Base-by-base conservation (phyloP, 371 early-diverging fungal species). In the Mortierella sp. region DNA sequence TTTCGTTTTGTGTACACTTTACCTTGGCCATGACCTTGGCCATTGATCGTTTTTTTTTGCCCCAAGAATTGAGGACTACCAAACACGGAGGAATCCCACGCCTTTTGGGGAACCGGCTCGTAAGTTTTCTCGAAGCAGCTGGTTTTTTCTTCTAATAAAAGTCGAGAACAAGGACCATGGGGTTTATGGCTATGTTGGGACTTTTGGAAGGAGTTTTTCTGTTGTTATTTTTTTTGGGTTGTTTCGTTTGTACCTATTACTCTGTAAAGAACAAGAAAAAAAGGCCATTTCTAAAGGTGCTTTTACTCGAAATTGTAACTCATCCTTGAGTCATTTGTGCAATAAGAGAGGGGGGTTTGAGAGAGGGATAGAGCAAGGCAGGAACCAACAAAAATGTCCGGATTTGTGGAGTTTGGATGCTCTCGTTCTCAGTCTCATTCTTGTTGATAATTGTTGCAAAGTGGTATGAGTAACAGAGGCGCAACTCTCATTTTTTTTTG, bases 1-100 rank as follows among this genome's bases (percentile, higher is more conserved):
- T 68, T 65, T 42, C 34, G 24, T 68, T 34, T 8, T 60, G 58
- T 26, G 26, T 57, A 0, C 34, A 16, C 19, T 31, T 63, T 26
- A 5, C 26, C n/a, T 57, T 57, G 2, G 63, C 63, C 19, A 34
- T 63, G 63, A 10, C 24, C 11, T 57, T 57, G 57, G 28, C 57
- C 50, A 3, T 50, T 5, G 24, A 0, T 16, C 38, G 6, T 68
- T 68, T 38, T 38, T 38, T 38, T 38, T 38, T 38, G 68, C 68
- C 68, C 68, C 68, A 68, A 68, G 68, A 68, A 68, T 38, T 68
- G 68, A 21, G 14, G 9, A 24, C 44, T 68, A 68, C 68, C 68
- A 68, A 38, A 68, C 44, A 42, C 68, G 68, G 68, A 68, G 68
- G 68, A 68, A 42, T 68, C 68, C 68, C 68, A 68, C 68, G 68